phyloP scores from a whole-genome alignment of 805 yeast species.

The Komagataella phaffii region DNA sequence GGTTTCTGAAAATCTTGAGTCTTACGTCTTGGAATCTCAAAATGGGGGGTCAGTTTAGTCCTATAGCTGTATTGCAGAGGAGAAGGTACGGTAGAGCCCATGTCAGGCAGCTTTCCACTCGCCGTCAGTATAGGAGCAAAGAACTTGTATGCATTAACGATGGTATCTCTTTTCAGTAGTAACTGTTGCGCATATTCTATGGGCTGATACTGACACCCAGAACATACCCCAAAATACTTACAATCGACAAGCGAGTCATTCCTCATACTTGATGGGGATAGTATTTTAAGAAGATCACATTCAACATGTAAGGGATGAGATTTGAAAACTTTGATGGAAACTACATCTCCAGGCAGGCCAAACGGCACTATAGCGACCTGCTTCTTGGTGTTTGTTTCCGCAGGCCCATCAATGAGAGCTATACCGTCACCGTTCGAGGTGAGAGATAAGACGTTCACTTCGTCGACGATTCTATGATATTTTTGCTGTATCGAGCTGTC shows the following conservation, averaged over 20 bases:
- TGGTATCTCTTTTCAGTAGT: conserved; percentile 56
- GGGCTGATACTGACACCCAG: conserved; percentile 91
- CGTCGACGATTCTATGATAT: conserved; percentile 45
- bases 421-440: conserved; percentile 85
- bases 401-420: conserved; percentile 53
- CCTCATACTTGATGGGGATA: conserved; percentile 23
- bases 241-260: conserved; percentile 56
- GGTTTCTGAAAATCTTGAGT: conserved; percentile 30
- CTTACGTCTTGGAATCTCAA: conserved; percentile 55
- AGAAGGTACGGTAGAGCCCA: conserved; percentile 38
- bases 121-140: conserved; percentile 47
- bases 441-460: conserved; percentile 43
- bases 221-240: conserved; percentile 81
- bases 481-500: conserved; percentile 29
- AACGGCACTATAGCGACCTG: conserved; percentile 78
- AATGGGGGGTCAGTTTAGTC: conserved; percentile 94
- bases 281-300: conserved; percentile 45
- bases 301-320: conserved; percentile 67
- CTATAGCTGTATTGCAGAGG: conserved; percentile 71
- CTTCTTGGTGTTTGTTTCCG: conserved; percentile 10
- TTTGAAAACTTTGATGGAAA: conserved; percentile 56
- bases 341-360: conserved; percentile 77
- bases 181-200: conserved; percentile 64
- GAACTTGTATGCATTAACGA: conserved; percentile 67
- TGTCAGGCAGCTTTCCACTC: conserved; percentile 36